Evolutionary conservation across 2,329 filamentous ascomycete genomes (phyloP), one percentile per base, ranked within the genome.

Genomic region (Monilinia vaccinii-corymbosi): DNA sequence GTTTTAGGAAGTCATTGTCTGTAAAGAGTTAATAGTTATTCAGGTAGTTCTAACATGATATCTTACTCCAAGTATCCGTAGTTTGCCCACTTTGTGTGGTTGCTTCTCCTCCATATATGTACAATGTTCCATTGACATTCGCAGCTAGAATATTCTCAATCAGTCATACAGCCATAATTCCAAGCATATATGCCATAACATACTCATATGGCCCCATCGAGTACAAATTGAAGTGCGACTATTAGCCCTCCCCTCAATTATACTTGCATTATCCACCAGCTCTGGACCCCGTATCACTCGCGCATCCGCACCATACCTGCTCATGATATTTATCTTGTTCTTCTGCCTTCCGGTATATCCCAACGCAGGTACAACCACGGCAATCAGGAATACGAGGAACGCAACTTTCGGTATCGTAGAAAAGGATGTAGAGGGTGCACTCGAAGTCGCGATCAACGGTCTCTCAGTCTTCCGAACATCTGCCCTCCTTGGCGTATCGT

Each of bases 51-150:
- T 6, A 11, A 21, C 7, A 10, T 14, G 36, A 47, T 18, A 14
- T 68, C 81, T 68, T 77, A 87, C 84, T 90, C 88, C 88, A 91
- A 1, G 83, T 86, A 68, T 89, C 75, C 7, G 75, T 73, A 1
- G 75, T 78, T 67, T 91, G 87, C 40, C 79, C 78, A 16, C 78
- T 71, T 18, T 78, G 72, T 1, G 77, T 81, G 53, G 79, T 87
- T 16, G 83, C 80, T 65, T 87, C 80, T 31, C 88, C 89, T 40
- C 88, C 88, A 66, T 90, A 92, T 58, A 90, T 80, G 70, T 89
- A 92, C 3, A 91, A 69, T 0, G 87, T 91, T 16, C 87, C 88
- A 65, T 91, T 91, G 18, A 92, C 78, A 40, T 88, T 71, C 4
- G 88, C 83, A 62, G 78, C 82, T 64, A 64, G 31, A 42, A 59